Base-by-base conservation (phyloP, 257 asterid species). In the Solanum rostratum region DNA sequence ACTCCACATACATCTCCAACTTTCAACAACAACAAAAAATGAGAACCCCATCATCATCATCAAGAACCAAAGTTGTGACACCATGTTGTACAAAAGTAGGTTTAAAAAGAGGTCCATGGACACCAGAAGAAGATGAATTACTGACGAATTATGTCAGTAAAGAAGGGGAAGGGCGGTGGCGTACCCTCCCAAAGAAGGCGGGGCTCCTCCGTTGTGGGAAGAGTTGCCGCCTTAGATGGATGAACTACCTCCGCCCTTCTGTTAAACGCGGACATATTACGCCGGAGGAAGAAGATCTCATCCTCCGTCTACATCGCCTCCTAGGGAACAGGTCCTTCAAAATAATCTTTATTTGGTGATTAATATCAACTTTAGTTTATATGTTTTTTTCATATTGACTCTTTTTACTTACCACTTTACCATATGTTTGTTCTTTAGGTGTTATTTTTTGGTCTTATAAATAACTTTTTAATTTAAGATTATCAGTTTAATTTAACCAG, bases 301-400 rank as follows among this genome's bases (percentile, higher is more conserved):
- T 94, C 46, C 90, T 94, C 70, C 96, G 97, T 80, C 97, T 94
- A 84, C 98, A 94, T 90, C 96, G 95, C 80, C 97, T 93, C 66
- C 94, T 94, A 37, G 97, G 98, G 43, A 94, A 94, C 90, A 88
- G 97, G 97, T 92, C 9, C 60, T 45, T 16, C 66, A 0, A 54
- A 79, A 70, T 53, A 53, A 57, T 14, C 15, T 57, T 39, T 39
- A 39, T 5, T 65, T 29, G 43, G 73, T 29, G 73, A 29, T 65
- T 6, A 2, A 27, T 14, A 65, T 65, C 73, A 65, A 7, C 22
- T 65, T 11, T 7, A 29, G n/a, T 65, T 65, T 65, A 12, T 6
- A 29, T 62, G 24, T 10, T 33, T 33, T 0, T 6, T 8, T 55
- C 20, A 7, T 55, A 33, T 3, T 33, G 37, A 33, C 0, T 33